A percentile compares a stretch with the other conserved stretches of the same genome.
phyloP scores from a whole-genome alignment of 495 filamentous ascomycete species.

The Penicillium simplicissimum region DNA sequence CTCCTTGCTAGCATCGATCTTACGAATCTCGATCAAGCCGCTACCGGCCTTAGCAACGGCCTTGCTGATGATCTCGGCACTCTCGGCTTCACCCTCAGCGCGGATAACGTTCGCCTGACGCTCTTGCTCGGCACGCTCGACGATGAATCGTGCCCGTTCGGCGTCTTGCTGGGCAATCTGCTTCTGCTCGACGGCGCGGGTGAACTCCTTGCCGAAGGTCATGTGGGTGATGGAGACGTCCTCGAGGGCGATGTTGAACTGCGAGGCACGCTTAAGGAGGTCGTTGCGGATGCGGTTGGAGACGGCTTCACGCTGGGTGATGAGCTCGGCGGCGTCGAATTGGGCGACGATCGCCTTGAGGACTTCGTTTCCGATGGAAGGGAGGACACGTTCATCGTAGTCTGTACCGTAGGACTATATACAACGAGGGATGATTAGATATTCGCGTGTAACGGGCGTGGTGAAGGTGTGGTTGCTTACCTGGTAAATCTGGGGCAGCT shows the following conservation, averaged over 20 bases:
- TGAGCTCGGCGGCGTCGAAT: conserved; percentile 98
- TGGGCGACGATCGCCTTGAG: conserved; percentile 99
- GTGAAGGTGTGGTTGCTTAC: conserved; percentile 48
- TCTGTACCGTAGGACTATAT: conserved; percentile 77
- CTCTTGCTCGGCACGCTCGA: conserved; percentile 99
- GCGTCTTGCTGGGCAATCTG: conserved; percentile 99
- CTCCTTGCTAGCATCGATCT: conserved; percentile 96
- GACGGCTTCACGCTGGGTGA: conserved; percentile 97
- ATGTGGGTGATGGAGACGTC: conserved; percentile 99
- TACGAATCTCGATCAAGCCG: conserved; percentile 90
- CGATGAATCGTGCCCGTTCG: conserved; percentile 94
- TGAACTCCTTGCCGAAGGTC: conserved; percentile 99
- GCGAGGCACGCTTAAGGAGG: conserved; percentile 89
- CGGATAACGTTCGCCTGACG: conserved; percentile 97
- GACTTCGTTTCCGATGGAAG: conserved; percentile 99
- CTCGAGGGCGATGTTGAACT: conserved; percentile 99
- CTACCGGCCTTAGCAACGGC: conserved; percentile 89
- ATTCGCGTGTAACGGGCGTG: background rate
- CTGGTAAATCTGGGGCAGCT: conserved; percentile 97
- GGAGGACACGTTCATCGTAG: conserved; percentile 98
- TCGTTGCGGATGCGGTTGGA: conserved; percentile 93
- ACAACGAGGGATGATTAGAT: background rate
- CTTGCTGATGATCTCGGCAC: conserved; percentile 89
- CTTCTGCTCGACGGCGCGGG: conserved; percentile 97
- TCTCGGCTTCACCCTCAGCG: conserved; percentile 95